Conservation (phyloP, 2,329 filamentous ascomycete genomes). For the Ilyonectria robusta region DNA sequence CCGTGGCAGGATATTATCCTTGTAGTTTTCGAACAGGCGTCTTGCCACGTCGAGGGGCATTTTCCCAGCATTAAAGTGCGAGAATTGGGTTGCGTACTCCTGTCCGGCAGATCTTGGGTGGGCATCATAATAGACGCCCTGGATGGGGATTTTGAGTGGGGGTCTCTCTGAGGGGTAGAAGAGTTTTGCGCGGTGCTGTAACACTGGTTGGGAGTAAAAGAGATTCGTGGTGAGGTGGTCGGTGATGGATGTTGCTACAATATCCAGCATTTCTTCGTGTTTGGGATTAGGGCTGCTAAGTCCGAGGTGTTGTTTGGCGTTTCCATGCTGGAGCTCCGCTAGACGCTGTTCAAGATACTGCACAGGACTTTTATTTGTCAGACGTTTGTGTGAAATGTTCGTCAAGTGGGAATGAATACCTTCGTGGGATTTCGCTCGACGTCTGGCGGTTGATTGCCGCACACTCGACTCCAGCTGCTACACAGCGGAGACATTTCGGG, state of each 20-base stretch:
- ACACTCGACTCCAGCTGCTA: slow-evolving; percentile 27
- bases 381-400: not conserved
- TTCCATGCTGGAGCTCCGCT: not conserved
- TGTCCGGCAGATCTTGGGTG: slow-evolving; percentile 23
- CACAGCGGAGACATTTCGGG: slow-evolving; percentile 35
- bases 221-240: not conserved
- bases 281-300: not conserved
- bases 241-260: not conserved
- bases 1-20: slow-evolving; percentile 34
- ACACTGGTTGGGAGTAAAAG: not conserved
- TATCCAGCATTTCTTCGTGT: not conserved
- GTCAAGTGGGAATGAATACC: not conserved
- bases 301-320: not conserved
- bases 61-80: slow-evolving; percentile 22
- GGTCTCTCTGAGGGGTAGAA: slow-evolving; percentile 42
- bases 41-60: slow-evolving; percentile 37
- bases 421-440: slow-evolving; percentile 31
- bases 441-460: slow-evolving; percentile 33
- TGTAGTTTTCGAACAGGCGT: slow-evolving; percentile 39
- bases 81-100: slow-evolving; percentile 18
- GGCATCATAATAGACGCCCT: slow-evolving; percentile 34
- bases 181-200: slow-evolving; percentile 35
- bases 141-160: slow-evolving; percentile 41
- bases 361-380: not conserved
- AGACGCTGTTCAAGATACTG: slow-evolving; percentile 1